Conservation (phyloP, 371 early-diverging fungal genomes). For the Chytridiales sp. region DNA sequence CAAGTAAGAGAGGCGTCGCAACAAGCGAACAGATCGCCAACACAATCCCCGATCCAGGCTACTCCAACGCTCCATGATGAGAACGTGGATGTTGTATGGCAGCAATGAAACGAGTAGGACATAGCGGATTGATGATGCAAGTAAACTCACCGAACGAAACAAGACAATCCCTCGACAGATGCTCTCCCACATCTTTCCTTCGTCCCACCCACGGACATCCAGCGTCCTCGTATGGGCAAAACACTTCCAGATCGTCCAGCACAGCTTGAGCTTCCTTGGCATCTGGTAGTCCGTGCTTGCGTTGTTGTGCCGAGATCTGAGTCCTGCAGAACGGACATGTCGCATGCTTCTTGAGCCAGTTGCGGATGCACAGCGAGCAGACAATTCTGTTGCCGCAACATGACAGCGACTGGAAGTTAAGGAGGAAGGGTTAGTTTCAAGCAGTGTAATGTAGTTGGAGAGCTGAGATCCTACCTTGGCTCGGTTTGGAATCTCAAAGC, state of each 20-base stretch:
- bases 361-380: conserved; percentile 13
- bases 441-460: neutral
- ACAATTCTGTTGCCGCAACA: conserved; percentile 14
- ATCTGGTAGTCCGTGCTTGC: conserved; percentile 11
- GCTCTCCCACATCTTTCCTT: conserved; percentile 1
- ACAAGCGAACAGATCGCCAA: no score
- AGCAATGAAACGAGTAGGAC: no score
- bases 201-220: conserved; percentile 17
- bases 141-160: conserved; percentile 10
- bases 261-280: conserved; percentile 8
- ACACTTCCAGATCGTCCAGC: conserved; percentile 11
- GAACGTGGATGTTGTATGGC: no score
- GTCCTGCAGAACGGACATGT: conserved; percentile 16
- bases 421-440: neutral
- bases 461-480: conserved; percentile 9
- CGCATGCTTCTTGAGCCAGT: conserved; percentile 6
- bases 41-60: no score
- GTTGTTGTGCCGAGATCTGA: neutral
- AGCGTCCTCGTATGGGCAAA: conserved; percentile 15
- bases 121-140: no score
- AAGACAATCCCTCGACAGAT: conserved; percentile 9
- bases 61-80: no score
- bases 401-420: conserved; percentile 3
- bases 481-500: conserved; percentile 16
- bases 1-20: no score